These are phyloP conservation scores for Trypanosoma brucei DNA, from an alignment of 208 protist genomes.

Conservation along the genomic window DNA sequence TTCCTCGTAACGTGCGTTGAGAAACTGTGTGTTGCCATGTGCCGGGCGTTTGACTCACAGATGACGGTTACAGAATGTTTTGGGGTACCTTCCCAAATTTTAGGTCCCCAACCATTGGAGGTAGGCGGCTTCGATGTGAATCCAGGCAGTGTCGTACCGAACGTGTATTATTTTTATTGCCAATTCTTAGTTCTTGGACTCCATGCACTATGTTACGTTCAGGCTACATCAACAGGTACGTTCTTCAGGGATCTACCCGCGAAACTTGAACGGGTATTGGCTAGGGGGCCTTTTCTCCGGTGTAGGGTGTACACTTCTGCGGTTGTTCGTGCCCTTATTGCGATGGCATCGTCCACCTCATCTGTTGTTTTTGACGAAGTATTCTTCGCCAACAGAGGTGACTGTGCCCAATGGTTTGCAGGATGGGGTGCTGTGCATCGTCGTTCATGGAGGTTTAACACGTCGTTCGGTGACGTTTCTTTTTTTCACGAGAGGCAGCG, in stretches of 20 bases:
- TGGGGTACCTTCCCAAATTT: constrained; percentile 9
- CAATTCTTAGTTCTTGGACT: constrained; percentile 19
- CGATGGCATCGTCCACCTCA: constrained; percentile 22
- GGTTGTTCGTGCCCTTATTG: constrained; percentile 22
- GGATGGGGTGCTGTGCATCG: neutral
- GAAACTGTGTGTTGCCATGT: constrained; percentile 14
- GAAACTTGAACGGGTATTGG: constrained; percentile 7
- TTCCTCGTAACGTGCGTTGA: constrained; percentile 10
- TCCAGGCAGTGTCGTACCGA: neutral
- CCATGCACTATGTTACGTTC: constrained; percentile 20
- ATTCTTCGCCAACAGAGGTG: neutral
- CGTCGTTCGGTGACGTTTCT: constrained; percentile 23
- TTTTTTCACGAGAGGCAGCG: constrained; percentile 20
- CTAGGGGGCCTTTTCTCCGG: constrained; percentile 23
- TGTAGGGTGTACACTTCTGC: constrained; percentile 32
- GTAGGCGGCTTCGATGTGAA: neutral
- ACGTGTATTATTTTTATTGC: constrained; percentile 17
- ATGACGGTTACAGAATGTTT: constrained; percentile 10
- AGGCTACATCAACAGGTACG: constrained; percentile 8
- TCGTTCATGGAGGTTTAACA: constrained; percentile 1
- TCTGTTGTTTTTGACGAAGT: constrained; percentile 18
- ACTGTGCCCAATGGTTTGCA: neutral
- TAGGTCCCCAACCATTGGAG: constrained; percentile 5
- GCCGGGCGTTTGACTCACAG: constrained; percentile 2
- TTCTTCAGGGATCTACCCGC: constrained; percentile 2